phyloP scores from a whole-genome alignment of 75 land plant species.

The Selaginella moellendorffii region DNA sequence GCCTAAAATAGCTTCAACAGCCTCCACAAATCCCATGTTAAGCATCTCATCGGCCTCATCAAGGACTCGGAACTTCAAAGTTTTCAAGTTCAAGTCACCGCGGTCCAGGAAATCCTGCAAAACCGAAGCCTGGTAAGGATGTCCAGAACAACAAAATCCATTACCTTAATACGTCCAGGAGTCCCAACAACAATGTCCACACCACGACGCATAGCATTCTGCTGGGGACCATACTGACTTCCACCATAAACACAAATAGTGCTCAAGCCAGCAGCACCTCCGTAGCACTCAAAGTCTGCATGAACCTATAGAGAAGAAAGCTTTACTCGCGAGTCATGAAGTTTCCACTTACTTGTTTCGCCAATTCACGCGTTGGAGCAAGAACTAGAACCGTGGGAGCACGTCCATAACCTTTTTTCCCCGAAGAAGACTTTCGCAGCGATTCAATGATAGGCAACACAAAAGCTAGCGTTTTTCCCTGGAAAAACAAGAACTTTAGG shows the following conservation, averaged over 20 bases:
- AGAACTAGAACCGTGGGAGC: constrained; percentile 74
- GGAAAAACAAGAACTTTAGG: not conserved
- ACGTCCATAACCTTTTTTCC: constrained; percentile 46
- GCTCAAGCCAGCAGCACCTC: constrained; percentile 49
- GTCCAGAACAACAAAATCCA: too few relatives aligned
- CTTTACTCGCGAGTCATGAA: not conserved
- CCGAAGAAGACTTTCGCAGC: constrained; percentile 31
- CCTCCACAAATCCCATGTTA: constrained; percentile 96
- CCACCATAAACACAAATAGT: constrained; percentile 86
- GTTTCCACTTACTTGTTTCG: constrained; percentile 52
- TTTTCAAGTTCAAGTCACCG: constrained; percentile 53
- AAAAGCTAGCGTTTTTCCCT: constrained; percentile 96
- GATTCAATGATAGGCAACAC: constrained; percentile 95
- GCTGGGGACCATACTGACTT: constrained; percentile 55
- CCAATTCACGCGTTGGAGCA: constrained; percentile 83
- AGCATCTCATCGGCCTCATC: constrained; percentile 99
- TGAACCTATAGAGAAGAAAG: constrained; percentile 33
- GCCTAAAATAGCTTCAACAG: constrained; percentile 81
- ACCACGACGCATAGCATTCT: constrained; percentile 54
- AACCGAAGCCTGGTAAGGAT: not conserved
- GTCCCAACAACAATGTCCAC: constrained; percentile 93
- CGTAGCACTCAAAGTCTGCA: constrained; percentile 84
- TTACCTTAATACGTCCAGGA: constrained; percentile 87
- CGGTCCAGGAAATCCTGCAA: constrained; percentile 69
- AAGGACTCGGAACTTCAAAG: constrained; percentile 79